Evolutionary conservation across 495 filamentous ascomycete species (phyloP), one percentile per base, ranked within the genome.

Genomic region (Aspergillus asperescens): DNA sequence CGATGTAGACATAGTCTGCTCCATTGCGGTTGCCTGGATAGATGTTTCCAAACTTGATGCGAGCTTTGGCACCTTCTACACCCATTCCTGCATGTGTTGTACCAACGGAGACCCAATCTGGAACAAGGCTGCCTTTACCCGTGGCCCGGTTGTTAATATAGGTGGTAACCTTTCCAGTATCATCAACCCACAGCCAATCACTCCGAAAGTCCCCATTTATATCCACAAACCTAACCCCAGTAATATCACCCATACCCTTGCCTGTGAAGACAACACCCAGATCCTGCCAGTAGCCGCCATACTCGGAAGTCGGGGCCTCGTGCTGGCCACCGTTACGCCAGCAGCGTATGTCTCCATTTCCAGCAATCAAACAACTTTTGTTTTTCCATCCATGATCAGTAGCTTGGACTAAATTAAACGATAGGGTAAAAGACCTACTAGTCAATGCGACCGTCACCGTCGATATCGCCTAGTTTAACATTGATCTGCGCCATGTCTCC

Each of bases 201-300:
- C n/a, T n/a, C n/a, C n/a, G 15, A 3, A 4, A 13, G 35, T 71
- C 64, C 8, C 66, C 66, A 43, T 69, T 69, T 22, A 71, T 55
- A 48, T 71, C 68, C 8, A 49, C 56, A 32, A 67, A 55, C 2
- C 52, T 52, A 10, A 67, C 55, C 5, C 61, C 62, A 9, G 44
- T 16, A 8, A 55, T 51, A 9, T 61, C 52, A 12, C 59, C 60
- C 46, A 54, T 58, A 15, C 50, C 54, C 50, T 64, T 64, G 20
- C 57, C 60, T 39, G 59, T 42, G 37, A 59, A 59, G 3, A 37
- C 20, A 6, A 25, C 25, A 3, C 57, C 52, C 5, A 56, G 22
- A 1, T 19, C 18, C 31, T 67, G 63, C 65, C 65, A 64, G 43
- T 46, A 46, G n/a, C n/a, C n/a, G n/a, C n/a, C n/a, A n/a, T n/a